Base-by-base conservation (phyloP, 352 stramenopile species). In the Pythium guiyangense region DNA sequence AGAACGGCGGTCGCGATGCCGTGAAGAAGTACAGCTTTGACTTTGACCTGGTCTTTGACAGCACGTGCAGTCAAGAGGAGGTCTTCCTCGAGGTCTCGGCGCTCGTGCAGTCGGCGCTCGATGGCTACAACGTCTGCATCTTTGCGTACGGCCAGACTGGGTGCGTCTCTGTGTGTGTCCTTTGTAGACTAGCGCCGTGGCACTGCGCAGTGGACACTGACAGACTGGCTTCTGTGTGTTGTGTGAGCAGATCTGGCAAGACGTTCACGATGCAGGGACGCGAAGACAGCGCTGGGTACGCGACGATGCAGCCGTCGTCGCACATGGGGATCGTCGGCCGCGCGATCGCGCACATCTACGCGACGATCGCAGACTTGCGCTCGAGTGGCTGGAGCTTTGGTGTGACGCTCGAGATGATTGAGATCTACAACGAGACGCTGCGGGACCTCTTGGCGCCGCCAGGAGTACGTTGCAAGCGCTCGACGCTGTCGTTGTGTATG, bases 381-480 rank as follows among this genome's bases (percentile, higher is more conserved):
- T 69, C 69, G 20, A 88, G 80, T 31, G 82, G 84, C 20, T 96
- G 86, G 86, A 58, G 72, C n/a, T 93, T 92, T 49, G 62, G 49
- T 15, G 71, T 90, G 10, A 86, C 59, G 26, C 51, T 94, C 27
- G 84, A 94, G 62, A 82, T 99, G 66, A 79, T 98, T 26, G 96
- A 99, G 74, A 97, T 99, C 50, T 99, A 99, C 81, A 99, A 99
- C 59, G 96, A 99, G 69, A 90, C 96, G 15, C 74, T 99, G 35
- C 77, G 88, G 11, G 96, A 99, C 59, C 60, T 99, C 39, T 70
- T 99, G 29, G 72, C 83, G 43, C 60, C 73, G n/a, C 54, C 48
- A 37, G 70, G 71, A 31, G 79, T 88, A 76, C 54, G 77, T 70
- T 39, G n/a, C n/a, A n/a, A n/a, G n/a, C n/a, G n/a, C 34, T 39